These are phyloP conservation scores for Phytopythium boreale DNA, from an alignment of 352 stramenopile species.

Conservation along the genomic window DNA sequence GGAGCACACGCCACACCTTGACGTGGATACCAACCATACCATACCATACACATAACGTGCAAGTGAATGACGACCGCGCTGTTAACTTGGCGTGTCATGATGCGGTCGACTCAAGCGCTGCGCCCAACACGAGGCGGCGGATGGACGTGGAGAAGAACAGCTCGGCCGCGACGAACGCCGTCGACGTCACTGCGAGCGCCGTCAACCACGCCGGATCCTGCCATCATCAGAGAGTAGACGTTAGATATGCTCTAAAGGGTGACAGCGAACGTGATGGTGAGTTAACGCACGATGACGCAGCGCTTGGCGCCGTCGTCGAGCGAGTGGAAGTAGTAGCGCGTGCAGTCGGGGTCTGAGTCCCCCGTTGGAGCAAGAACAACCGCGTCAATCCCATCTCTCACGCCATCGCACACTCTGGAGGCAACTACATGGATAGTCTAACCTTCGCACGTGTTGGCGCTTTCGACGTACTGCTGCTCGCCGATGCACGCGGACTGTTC, in stretches of 20 bases:
- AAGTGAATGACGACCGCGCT: not conserved
- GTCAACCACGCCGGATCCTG: constrained; percentile 39
- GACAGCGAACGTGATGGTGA: not conserved
- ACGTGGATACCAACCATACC: too few species aligned
- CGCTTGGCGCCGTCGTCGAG: constrained; percentile 38
- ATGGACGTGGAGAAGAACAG: constrained; percentile 35
- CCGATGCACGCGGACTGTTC: constrained; percentile 26
- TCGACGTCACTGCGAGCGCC: constrained; percentile 29
- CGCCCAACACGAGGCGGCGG: constrained; percentile 17
- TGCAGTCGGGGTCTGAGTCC: constrained; percentile 51
- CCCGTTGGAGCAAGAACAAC: not conserved
- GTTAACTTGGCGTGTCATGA: not conserved
- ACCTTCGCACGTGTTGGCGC: constrained; percentile 57
- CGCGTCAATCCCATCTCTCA: not conserved
- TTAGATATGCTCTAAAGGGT: not conserved
- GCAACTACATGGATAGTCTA: not conserved
- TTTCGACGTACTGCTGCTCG: constrained; percentile 32
- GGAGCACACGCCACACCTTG: too few species aligned
- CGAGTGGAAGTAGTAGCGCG: constrained; percentile 60
- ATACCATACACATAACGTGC: not conserved
- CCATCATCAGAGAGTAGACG: too few species aligned
- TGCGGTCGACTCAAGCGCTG: constrained; percentile 2
- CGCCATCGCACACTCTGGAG: not conserved
- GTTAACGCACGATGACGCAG: constrained; percentile 50
- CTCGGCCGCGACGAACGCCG: constrained; percentile 38